Conservation (phyloP, 1,139 yeast species). For the Candida sp. region DNA sequence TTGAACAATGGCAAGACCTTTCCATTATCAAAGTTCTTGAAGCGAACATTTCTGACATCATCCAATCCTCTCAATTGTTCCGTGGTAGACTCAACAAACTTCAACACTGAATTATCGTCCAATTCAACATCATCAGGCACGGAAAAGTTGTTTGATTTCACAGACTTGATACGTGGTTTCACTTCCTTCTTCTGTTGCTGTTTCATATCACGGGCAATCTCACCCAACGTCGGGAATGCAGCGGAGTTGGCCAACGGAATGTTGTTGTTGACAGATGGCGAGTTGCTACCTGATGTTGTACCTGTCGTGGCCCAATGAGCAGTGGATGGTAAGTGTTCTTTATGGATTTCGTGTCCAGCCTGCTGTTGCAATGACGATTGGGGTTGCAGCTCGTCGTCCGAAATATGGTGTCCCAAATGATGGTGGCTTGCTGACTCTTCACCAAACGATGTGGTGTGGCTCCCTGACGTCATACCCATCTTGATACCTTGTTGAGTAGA, state of each 20-base stretch:
- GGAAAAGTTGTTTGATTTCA: conserved; percentile 25
- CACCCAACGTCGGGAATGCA: conserved; percentile 78
- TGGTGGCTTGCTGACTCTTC: conserved; percentile 7
- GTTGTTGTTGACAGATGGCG: conserved; percentile 40
- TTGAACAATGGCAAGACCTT: conserved; percentile 44
- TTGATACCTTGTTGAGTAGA: conserved; percentile 79
- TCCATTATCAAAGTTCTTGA: conserved; percentile 24
- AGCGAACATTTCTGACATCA: conserved; percentile 36
- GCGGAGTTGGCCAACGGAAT: conserved; percentile 53
- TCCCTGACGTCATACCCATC: conserved; percentile 46
- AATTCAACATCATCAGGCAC: conserved; percentile 45
- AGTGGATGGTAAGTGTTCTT: conserved; percentile 52
- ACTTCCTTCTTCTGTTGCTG: conserved; percentile 34
- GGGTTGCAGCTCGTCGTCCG: conserved; percentile 18
- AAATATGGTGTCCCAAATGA: conserved; percentile 9
- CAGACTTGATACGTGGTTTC: conserved; percentile 27
- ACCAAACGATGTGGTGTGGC: conserved; percentile 14
- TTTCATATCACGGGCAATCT: conserved; percentile 53
- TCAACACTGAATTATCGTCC: conserved; percentile 41
- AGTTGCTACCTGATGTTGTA: conserved; percentile 25
- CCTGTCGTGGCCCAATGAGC: conserved; percentile 58
- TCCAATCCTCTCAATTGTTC: conserved; percentile 36
- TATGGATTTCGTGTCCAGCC: conserved; percentile 8
- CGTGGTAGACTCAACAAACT: conserved; percentile 40
- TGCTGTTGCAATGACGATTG: conserved; percentile 10